Percentiles rank a stretch among this genome's conserved stretches.
These are phyloP conservation scores for Areca catechu DNA, from an alignment of 176 grass and related monocot species.

Conservation along the genomic window DNA sequence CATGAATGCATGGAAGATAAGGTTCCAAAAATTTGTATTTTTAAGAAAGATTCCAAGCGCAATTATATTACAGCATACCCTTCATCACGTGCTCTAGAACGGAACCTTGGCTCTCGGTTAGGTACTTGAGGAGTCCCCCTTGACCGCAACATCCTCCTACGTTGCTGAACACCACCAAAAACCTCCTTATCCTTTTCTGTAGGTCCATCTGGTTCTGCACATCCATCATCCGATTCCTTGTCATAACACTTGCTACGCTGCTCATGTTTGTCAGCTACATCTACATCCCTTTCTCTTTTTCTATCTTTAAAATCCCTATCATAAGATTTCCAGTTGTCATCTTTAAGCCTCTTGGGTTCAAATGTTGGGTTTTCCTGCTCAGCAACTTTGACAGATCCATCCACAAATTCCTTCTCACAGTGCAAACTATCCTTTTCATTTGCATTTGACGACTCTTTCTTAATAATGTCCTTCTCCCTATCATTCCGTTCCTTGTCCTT, in stretches of 20 bases:
- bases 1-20: no score
- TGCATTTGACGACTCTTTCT: constrained; percentile 37
- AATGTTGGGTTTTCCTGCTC: constrained; percentile 42
- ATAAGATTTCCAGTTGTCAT: constrained; percentile 55
- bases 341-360: constrained; percentile 47
- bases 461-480: constrained; percentile 50
- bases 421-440: constrained; percentile 40
- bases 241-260: constrained; percentile 50
- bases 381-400: constrained; percentile 34
- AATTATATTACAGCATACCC: constrained; percentile 34
- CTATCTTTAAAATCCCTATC: constrained; percentile 56
- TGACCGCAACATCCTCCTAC: constrained; percentile 44
- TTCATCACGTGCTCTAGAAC: constrained; percentile 57
- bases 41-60: no score
- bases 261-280: constrained; percentile 47
- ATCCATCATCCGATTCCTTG: constrained; percentile 65
- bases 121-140: constrained; percentile 56
- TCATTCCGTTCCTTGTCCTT: constrained; percentile 57
- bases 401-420: constrained; percentile 41
- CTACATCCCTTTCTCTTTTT: constrained; percentile 62
- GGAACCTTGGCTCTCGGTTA: constrained; percentile 60
- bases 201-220: constrained; percentile 34
- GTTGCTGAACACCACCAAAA: constrained; percentile 51
- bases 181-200: constrained; percentile 76
- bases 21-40: no score